A percentile compares a stretch with the other conserved stretches of the same genome.
These are phyloP conservation scores for Fusarium palustre DNA, from an alignment of 2,329 filamentous ascomycete species.

Conservation along the genomic window DNA sequence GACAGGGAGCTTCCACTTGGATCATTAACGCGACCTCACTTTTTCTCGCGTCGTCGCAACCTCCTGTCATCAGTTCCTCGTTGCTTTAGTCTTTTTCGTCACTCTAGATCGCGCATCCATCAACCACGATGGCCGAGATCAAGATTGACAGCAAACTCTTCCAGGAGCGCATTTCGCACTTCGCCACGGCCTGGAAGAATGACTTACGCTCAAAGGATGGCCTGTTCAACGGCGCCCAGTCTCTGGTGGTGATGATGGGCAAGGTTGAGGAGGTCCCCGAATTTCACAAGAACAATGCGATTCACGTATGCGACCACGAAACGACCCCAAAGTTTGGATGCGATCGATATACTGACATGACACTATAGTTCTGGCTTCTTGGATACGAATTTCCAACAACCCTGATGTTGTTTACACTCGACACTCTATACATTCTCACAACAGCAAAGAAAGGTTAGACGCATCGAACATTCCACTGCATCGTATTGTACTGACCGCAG, in stretches of 20 bases:
- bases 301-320: slow-evolving; percentile 75
- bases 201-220: slow-evolving; percentile 90
- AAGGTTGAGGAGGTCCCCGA: slow-evolving; percentile 90
- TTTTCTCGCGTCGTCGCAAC: slow-evolving; percentile 55
- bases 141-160: slow-evolving; percentile 95
- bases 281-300: slow-evolving; percentile 95
- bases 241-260: slow-evolving; percentile 91
- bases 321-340: background rate
- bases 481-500: slow-evolving; percentile 49
- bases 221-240: slow-evolving; percentile 86
- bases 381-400: slow-evolving; percentile 99
- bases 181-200: slow-evolving; percentile 93
- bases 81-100: slow-evolving; percentile 40
- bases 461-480: background rate
- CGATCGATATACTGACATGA: slow-evolving; percentile 32
- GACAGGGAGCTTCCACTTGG: slow-evolving; percentile 44
- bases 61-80: slow-evolving; percentile 43
- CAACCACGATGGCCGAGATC: slow-evolving; percentile 78
- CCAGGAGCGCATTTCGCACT: slow-evolving; percentile 89
- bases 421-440: slow-evolving; percentile 90
- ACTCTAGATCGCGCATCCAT: slow-evolving; percentile 49
- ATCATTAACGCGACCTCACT: slow-evolving; percentile 58
- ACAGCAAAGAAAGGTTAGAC: slow-evolving; percentile 94
- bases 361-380: slow-evolving; percentile 89
- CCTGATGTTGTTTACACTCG: slow-evolving; percentile 89